A percentile compares a stretch with the other conserved stretches of the same genome.
Conservation (phyloP, 2,329 filamentous ascomycete species). For the Thielaviopsis populi region DNA sequence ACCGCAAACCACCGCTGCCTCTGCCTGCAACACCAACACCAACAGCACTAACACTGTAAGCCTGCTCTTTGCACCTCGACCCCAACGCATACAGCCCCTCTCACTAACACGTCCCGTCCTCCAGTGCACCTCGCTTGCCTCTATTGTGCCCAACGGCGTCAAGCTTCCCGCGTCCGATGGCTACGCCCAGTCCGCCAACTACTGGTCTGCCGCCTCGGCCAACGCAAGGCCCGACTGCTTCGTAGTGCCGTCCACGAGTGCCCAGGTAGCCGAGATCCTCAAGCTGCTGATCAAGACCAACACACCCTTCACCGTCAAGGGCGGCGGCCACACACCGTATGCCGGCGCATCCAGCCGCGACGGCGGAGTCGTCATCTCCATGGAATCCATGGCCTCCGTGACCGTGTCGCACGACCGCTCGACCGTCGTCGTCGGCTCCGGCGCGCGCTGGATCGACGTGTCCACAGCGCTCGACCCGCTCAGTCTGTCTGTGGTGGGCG, state of each 20-base stretch:
- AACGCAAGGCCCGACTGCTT: conserved; percentile 5
- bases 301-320: conserved; percentile 28
- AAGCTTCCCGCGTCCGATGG: conserved; percentile 4
- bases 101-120: neutral
- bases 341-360: conserved; percentile 20
- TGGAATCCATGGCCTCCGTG: conserved; percentile 15
- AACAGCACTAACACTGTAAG: neutral
- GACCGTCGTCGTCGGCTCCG: conserved; percentile 30
- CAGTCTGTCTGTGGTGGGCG: conserved; percentile 29
- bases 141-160: neutral
- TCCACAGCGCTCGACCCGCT: conserved; percentile 21
- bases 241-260: neutral
- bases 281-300: conserved; percentile 1
- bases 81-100: neutral
- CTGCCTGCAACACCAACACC: neutral
- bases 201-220: conserved; percentile 5
- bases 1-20: neutral
- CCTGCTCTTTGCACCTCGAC: neutral
- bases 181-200: neutral
- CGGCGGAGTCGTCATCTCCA: conserved; percentile 22
- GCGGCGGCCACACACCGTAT: conserved; percentile 24
- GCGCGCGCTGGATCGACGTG: conserved; percentile 29
- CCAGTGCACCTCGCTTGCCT: neutral
- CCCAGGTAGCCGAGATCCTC: neutral
- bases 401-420: conserved; percentile 19